Conservation (phyloP, 1,284 basidiomycete species). For the Naganishia liquefaciens region DNA sequence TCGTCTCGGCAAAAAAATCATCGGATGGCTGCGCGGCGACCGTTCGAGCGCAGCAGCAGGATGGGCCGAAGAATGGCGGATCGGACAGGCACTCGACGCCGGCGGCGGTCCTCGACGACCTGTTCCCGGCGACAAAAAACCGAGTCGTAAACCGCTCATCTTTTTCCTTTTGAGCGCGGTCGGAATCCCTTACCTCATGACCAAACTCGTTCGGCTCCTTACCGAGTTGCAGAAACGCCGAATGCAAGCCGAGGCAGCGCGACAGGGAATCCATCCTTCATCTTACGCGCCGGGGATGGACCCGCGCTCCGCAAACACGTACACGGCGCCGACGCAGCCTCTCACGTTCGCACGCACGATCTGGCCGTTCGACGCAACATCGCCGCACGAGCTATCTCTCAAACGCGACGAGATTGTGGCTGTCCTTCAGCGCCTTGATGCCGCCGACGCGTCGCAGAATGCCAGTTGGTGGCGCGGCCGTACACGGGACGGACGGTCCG, state of each 20-base stretch:
- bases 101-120: conserved; percentile 37
- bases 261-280: conserved; percentile 54
- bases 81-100: conserved; percentile 35
- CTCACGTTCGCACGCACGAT: conserved; percentile 86
- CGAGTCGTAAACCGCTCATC: conserved; percentile 85
- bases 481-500: conserved; percentile 87
- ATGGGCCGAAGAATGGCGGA: conserved; percentile 55
- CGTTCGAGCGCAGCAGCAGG: conserved; percentile 34
- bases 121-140: conserved; percentile 56
- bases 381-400: conserved; percentile 75
- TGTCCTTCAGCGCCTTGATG: conserved; percentile 63
- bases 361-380: conserved; percentile 75
- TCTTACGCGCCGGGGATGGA: background rate
- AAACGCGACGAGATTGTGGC: conserved; percentile 93
- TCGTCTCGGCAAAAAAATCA: conserved; percentile 62
- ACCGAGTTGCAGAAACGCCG: conserved; percentile 61
- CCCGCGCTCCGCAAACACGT: background rate
- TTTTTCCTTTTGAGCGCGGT: conserved; percentile 95
- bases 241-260: conserved; percentile 32
- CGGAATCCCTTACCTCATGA: conserved; percentile 92
- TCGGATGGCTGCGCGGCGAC: conserved; percentile 57
- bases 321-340: conserved; percentile 42
- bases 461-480: conserved; percentile 93
- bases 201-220: conserved; percentile 79
- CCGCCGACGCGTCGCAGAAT: conserved; percentile 67